These are phyloP conservation scores for Fraxinus excelsior DNA, from an alignment of 257 asterid species.

Conservation along the genomic window DNA sequence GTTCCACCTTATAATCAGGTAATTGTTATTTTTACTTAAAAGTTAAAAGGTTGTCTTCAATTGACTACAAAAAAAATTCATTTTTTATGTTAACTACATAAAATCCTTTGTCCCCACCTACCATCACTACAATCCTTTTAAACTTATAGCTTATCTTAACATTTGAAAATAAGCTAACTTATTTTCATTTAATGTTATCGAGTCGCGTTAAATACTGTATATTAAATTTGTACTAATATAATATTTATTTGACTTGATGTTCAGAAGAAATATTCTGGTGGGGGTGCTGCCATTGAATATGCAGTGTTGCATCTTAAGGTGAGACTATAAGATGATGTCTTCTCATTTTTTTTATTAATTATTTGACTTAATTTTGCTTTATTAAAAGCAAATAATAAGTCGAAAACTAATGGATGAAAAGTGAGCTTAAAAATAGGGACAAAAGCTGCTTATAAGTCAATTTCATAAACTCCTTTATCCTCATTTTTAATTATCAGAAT, in stretches of 20 bases:
- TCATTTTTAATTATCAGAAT: conserved; percentile 9
- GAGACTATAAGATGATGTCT: background rate
- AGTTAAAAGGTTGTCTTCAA: no score
- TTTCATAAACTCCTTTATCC: conserved; percentile 12
- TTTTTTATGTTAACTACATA: no score
- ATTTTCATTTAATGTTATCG: no score
- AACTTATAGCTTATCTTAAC: no score
- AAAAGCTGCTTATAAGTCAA: background rate
- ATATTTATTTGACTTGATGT: background rate
- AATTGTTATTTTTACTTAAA: background rate
- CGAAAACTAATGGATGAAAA: conserved; percentile 20
- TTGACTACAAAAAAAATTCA: no score
- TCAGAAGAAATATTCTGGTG: conserved; percentile 74
- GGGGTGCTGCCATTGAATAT: conserved; percentile 92
- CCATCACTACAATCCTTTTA: no score
- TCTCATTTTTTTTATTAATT: background rate
- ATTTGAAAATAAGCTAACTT: no score
- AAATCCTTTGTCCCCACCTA: no score
- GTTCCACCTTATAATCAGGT: conserved; percentile 58
- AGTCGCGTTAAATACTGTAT: no score
- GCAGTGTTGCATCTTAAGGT: conserved; percentile 88
- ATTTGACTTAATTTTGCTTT: conserved; percentile 1
- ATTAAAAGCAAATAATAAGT: background rate
- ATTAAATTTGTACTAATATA: background rate
- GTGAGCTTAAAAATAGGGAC: background rate